Conservation (phyloP, 163 green algal species). For the Scenedesmus sp. region DNA sequence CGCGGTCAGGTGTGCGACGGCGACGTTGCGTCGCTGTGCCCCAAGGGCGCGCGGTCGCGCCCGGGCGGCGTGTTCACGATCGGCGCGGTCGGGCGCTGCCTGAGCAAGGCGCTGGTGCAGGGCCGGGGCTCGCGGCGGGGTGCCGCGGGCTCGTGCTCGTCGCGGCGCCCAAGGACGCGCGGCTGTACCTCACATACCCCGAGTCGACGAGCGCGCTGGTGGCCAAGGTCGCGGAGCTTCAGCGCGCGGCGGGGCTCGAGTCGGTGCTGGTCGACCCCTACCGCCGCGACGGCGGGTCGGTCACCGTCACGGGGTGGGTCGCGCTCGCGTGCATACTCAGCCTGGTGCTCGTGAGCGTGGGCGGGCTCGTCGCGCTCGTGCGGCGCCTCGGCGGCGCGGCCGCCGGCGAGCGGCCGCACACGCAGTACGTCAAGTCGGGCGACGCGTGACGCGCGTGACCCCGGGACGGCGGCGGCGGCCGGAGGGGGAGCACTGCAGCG, state of each 20-base stretch:
- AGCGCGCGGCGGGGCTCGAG: slow-evolving; percentile 62
- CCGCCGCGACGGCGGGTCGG: slow-evolving; percentile 36
- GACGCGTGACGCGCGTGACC: slow-evolving; percentile 44
- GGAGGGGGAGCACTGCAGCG: no score
- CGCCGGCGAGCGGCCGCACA: slow-evolving; percentile 72
- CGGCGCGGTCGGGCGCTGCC: slow-evolving; percentile 75
- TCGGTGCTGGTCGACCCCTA: slow-evolving; percentile 56
- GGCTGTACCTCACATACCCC: slow-evolving; percentile 61
- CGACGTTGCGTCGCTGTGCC: no score
- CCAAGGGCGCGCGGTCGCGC: slow-evolving; percentile 48
- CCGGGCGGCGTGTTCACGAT: slow-evolving; percentile 75
- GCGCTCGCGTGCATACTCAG: slow-evolving; percentile 76
- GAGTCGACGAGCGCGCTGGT: slow-evolving; percentile 57
- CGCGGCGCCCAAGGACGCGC: slow-evolving; percentile 70
- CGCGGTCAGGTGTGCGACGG: no score
- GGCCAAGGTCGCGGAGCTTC: slow-evolving; percentile 62
- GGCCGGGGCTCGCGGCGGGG: slow-evolving; percentile 61
- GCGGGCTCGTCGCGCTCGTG: slow-evolving; percentile 63
- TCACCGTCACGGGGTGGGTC: slow-evolving; percentile 89
- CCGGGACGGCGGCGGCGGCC: no score
- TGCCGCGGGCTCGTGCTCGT: slow-evolving; percentile 74
- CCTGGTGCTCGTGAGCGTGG: slow-evolving; percentile 71
- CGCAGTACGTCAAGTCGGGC: slow-evolving; percentile 65
- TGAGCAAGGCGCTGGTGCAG: slow-evolving; percentile 72
- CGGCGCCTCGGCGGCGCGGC: slow-evolving; percentile 53